These are phyloP conservation scores for Solanum hybrid DNA, from an alignment of 305 asterid genomes.

Conservation along the genomic window DNA sequence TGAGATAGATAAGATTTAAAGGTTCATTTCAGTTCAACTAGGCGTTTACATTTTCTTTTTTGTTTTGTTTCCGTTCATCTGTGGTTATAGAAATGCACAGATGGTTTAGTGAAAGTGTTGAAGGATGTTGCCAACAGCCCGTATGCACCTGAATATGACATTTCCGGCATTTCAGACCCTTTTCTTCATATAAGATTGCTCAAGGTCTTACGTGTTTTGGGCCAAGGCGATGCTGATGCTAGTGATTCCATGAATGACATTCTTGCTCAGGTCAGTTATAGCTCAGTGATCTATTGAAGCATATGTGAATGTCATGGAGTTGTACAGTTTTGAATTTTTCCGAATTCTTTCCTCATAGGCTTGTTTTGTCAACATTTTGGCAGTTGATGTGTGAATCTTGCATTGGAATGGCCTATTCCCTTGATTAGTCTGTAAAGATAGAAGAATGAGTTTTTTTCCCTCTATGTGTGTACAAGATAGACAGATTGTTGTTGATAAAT, in stretches of 20 bases:
- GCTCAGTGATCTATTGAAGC: not conserved
- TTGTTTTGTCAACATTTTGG: not conserved
- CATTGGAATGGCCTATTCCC: not conserved
- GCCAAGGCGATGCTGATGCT: slow-evolving; percentile 89
- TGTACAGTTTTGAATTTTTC: not conserved
- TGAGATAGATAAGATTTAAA: not conserved
- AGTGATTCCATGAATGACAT: slow-evolving; percentile 95
- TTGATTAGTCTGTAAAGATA: not conserved
- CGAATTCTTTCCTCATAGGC: not conserved
- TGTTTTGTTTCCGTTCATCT: slow-evolving; percentile 8
- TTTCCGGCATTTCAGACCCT: slow-evolving; percentile 92
- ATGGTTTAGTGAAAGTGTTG: slow-evolving; percentile 76
- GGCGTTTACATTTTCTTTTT: slow-evolving; percentile 1
- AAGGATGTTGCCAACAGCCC: slow-evolving; percentile 92
- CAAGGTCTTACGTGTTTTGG: slow-evolving; percentile 67
- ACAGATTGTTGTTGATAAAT: not conserved
- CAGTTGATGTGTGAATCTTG: not conserved
- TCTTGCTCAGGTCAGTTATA: slow-evolving; percentile 82
- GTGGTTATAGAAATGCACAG: slow-evolving; percentile 81
- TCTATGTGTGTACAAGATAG: not conserved
- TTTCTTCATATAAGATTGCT: slow-evolving; percentile 88
- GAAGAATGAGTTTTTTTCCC: not conserved
- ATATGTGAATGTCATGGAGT: not conserved
- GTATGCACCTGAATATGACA: slow-evolving; percentile 88
- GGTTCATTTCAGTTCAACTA: not conserved